Evolutionary conservation across 495 filamentous ascomycete genomes (phyloP).

Genomic region (Xylaria curta): DNA sequence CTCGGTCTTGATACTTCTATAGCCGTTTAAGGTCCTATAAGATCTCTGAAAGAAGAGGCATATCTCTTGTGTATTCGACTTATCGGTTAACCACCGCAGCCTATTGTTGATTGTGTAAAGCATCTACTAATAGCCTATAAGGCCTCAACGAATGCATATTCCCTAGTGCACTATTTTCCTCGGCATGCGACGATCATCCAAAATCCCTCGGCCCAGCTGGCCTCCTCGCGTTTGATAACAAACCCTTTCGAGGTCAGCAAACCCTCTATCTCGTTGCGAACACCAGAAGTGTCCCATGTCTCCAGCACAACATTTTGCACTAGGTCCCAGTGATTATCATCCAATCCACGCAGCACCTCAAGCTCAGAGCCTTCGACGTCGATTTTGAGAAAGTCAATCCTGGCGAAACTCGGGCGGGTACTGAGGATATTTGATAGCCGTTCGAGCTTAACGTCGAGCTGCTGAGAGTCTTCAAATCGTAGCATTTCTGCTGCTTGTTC

Average conservation of each 20-base stretch:
- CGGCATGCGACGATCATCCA: constrained; percentile 2
- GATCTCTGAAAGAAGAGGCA: not conserved
- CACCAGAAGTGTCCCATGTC: constrained; percentile 24
- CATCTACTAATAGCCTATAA: not conserved
- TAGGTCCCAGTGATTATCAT: constrained; percentile 29
- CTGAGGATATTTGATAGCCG: constrained; percentile 30
- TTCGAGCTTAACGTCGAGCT: constrained; percentile 3
- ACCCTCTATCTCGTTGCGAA: constrained; percentile 27
- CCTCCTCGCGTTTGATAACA: constrained; percentile 8
- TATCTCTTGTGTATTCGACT: not conserved
- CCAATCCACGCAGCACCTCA: constrained; percentile 31
- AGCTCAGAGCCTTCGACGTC: constrained; percentile 34
- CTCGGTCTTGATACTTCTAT: not conserved
- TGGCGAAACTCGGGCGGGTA: constrained; percentile 12
- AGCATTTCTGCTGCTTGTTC: not conserved
- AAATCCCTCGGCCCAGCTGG: not conserved
- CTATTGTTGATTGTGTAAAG: not conserved
- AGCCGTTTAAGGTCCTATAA: not conserved
- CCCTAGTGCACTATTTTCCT: not conserved
- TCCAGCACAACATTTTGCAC: constrained; percentile 31
- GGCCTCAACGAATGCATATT: not conserved
- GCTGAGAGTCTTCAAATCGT: not conserved
- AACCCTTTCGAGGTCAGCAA: constrained; percentile 26
- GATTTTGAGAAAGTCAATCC: constrained; percentile 32
- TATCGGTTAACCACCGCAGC: not conserved